phyloP scores from a whole-genome alignment of 139 green algal species.

The Protoeuglena noctilucae region DNA sequence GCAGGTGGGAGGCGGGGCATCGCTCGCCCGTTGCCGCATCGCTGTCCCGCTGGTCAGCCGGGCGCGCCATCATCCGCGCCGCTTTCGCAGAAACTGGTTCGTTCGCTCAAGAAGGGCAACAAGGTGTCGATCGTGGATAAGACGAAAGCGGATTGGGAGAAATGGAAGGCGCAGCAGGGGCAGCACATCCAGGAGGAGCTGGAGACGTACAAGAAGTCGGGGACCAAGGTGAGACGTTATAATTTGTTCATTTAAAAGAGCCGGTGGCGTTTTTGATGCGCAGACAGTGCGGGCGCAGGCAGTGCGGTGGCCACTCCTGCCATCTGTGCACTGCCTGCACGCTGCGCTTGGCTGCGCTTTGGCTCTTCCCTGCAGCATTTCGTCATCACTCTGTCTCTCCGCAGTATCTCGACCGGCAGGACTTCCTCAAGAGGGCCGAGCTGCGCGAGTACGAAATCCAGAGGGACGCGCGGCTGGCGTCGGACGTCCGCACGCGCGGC shows the following conservation, averaged over 20 bases:
- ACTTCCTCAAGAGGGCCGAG: constrained; percentile 69
- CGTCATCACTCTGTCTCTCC: not conserved
- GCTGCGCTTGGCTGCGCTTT: not conserved
- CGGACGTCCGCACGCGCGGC: constrained; percentile 35
- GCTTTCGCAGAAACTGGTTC: too few species aligned
- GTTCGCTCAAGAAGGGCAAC: constrained; percentile 39
- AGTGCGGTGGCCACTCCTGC: not conserved
- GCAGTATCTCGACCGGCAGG: constrained; percentile 15
- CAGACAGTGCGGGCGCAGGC: not conserved
- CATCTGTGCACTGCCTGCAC: not conserved
- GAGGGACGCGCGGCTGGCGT: constrained; percentile 43
- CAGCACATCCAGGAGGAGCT: constrained; percentile 65
- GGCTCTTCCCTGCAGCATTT: not conserved
- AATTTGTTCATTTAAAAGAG: too few species aligned
- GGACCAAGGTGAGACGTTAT: constrained; percentile 8
- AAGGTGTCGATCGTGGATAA: constrained; percentile 79
- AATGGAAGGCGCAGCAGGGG: constrained; percentile 44
- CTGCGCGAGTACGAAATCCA: constrained; percentile 73
- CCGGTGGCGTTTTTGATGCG: too few species aligned
- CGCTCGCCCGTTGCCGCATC: too few species aligned
- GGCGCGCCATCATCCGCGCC: too few species aligned
- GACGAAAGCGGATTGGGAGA: constrained; percentile 62
- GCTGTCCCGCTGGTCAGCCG: too few species aligned
- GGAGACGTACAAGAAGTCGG: constrained; percentile 51
- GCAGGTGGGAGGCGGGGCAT: too few species aligned